Evolutionary conservation across 179 eudicot species (phyloP).

Genomic region (Drosera spatulata): DNA sequence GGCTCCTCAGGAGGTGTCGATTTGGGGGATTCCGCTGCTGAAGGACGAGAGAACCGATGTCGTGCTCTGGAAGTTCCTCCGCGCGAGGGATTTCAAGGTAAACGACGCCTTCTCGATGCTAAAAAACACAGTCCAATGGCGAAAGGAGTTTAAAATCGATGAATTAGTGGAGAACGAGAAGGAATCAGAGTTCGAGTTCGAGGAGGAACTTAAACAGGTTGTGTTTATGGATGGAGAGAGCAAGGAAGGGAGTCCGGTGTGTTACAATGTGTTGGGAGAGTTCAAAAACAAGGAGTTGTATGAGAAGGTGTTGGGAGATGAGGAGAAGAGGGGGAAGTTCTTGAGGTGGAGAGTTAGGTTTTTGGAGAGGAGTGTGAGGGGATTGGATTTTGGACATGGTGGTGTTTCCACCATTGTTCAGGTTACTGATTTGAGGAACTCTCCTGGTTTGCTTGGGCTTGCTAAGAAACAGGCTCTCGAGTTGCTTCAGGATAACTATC

Average conservation of each 20-base stretch:
- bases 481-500: constrained; percentile 63
- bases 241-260: constrained; percentile 59
- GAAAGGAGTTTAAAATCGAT: constrained; percentile 48
- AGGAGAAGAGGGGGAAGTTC: constrained; percentile 44
- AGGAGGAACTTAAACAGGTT: constrained; percentile 14
- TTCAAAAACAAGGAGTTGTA: constrained; percentile 57
- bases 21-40: constrained; percentile 2
- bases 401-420: constrained; percentile 54
- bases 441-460: constrained; percentile 45
- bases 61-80: constrained; percentile 62
- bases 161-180: constrained; percentile 26
- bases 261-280: constrained; percentile 59
- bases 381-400: constrained; percentile 42
- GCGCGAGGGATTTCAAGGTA: constrained; percentile 72
- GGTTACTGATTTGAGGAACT: constrained; percentile 55
- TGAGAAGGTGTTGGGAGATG: constrained; percentile 36
- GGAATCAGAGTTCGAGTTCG: constrained; percentile 7
- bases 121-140: constrained; percentile 49
- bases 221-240: constrained; percentile 48
- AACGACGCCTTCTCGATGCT: constrained; percentile 72
- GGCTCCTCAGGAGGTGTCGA: constrained; percentile 65
- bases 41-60: constrained; percentile 62
- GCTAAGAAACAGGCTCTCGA: constrained; percentile 49
- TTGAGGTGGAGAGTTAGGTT: constrained; percentile 54
- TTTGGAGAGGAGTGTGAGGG: constrained; percentile 60